Percentiles rank a stretch among this genome's conserved stretches.
Evolutionary conservation across 208 protist genomes (phyloP).

Genomic region (Lotmaria passim): DNA sequence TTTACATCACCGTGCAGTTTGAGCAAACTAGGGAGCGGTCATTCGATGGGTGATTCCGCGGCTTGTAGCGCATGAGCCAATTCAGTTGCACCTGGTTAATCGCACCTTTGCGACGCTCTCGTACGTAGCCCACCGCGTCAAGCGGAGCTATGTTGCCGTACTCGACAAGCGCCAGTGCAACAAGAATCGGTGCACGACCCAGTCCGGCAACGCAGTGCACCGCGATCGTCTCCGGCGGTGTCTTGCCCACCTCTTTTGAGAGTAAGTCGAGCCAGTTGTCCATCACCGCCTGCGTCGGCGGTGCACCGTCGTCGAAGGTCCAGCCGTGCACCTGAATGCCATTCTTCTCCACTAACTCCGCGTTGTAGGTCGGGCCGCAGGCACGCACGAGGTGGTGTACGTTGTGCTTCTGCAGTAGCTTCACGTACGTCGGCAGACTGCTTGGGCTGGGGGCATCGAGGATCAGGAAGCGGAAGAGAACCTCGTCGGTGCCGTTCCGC

Average conservation of each 20-base stretch:
- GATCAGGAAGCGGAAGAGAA: slow-evolving; percentile 84
- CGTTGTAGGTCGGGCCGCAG: slow-evolving; percentile 87
- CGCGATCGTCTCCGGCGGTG: slow-evolving; percentile 56
- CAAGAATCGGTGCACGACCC: slow-evolving; percentile 90
- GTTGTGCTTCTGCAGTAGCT: slow-evolving; percentile 74
- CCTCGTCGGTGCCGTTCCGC: slow-evolving; percentile 40
- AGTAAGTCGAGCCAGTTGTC: slow-evolving; percentile 82
- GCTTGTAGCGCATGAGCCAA: slow-evolving; percentile 90
- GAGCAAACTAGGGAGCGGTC: slow-evolving; percentile 34
- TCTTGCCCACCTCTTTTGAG: slow-evolving; percentile 55
- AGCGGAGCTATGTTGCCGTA: slow-evolving; percentile 73
- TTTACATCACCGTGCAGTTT: slow-evolving; percentile 80
- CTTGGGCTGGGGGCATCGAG: slow-evolving; percentile 85
- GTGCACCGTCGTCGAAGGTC: slow-evolving; percentile 93
- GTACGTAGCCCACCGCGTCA: slow-evolving; percentile 85
- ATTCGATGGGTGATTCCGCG: slow-evolving; percentile 37
- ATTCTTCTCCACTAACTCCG: slow-evolving; percentile 61
- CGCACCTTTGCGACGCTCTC: slow-evolving; percentile 79
- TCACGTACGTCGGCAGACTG: slow-evolving; percentile 89
- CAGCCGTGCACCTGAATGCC: slow-evolving; percentile 84
- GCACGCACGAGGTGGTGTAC: slow-evolving; percentile 88
- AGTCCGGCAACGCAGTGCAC: slow-evolving; percentile 95
- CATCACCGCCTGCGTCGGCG: slow-evolving; percentile 80
- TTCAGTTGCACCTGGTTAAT: slow-evolving; percentile 94
- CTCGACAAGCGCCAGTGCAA: slow-evolving; percentile 92